phyloP scores from a whole-genome alignment of 208 protist species.

The Trypanosoma cruzi region DNA sequence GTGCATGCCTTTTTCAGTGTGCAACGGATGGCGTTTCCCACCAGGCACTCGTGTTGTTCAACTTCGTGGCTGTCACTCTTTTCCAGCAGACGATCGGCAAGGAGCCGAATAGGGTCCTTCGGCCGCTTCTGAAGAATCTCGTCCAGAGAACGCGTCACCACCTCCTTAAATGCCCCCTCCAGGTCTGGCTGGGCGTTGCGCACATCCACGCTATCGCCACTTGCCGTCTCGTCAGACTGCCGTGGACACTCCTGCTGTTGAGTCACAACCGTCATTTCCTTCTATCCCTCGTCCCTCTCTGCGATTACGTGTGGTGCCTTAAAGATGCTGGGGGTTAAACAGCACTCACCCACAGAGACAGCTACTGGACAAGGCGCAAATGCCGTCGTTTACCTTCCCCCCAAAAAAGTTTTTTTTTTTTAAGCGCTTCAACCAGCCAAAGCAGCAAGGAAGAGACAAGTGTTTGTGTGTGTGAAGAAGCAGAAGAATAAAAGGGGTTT shows the following conservation, averaged over 20 bases:
- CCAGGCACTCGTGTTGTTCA: constrained; percentile 10
- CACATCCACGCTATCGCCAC: constrained; percentile 25
- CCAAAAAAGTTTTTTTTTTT: constrained; percentile 7
- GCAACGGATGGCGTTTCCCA: constrained; percentile 7
- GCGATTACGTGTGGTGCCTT: no score
- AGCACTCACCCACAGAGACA: constrained; percentile 4
- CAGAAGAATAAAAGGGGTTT: neutral
- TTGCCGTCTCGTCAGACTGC: constrained; percentile 2
- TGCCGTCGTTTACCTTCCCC: neutral
- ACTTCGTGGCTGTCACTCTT: constrained; percentile 19
- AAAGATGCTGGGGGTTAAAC: no score
- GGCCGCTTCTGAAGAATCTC: constrained; percentile 49
- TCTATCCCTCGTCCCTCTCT: neutral
- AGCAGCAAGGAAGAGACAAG: no score
- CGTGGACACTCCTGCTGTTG: neutral
- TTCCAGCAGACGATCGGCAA: constrained; percentile 46
- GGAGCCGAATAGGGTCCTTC: constrained; percentile 45
- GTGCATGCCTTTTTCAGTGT: constrained; percentile 23
- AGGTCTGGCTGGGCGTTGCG: constrained; percentile 36
- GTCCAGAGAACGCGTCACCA: constrained; percentile 57
- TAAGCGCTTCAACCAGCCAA: no score
- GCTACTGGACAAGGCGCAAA: neutral
- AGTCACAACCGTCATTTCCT: neutral
- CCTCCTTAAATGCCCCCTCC: constrained; percentile 44
- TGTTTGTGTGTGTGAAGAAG: no score